Evolutionary conservation across 2,329 filamentous ascomycete genomes (phyloP), one percentile per base, ranked within the genome.

Genomic region (Xylaria sp.): DNA sequence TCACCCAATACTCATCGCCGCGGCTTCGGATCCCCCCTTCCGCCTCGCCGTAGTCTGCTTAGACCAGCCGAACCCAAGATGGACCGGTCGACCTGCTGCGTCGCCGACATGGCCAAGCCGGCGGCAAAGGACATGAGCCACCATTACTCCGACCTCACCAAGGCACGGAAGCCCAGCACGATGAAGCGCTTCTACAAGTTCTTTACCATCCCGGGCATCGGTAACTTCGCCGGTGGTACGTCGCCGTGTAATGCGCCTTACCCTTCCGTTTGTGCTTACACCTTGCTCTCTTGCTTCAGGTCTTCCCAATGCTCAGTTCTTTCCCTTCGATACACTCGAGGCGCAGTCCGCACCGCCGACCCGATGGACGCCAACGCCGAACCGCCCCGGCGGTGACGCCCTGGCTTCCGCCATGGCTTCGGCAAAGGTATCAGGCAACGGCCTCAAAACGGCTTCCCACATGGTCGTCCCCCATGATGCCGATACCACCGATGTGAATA

Each of bases 321-420:
- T 97, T 72, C 93, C 93, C 8, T 97, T 90, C 76, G 93, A 97
- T 71, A 95, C 92, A 0, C 86, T 97, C 65, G 92, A 96, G 77
- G 91, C 93, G 40, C 87, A 90, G 67, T 86, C 90, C 63, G 91
- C 92, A 31, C 85, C 86, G 64, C 88, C 92, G 7, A 81, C 90
- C 66, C 86, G 93, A 75, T 95, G 90, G 83, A 82, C 85, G 33
- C 90, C 90, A 1, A 88, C 88, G 10, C 85, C 87, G 37, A 90
- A 90, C 73, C 79, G 82, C 47, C 85, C 86, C 9, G 73, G 72
- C 53, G 68, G 54, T 25, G 71, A 73, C 29, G 72, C 68, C 9
- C 61, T 69, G 17, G 63, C 73, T 41, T 69, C 71, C 37, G 48
- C 66, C n/a, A 60, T 60, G 17, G 17, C 60, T 6, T 60, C 67